phyloP scores from a whole-genome alignment of 2,329 filamentous ascomycete species.

The Macrophomina pseudophaseolina region DNA sequence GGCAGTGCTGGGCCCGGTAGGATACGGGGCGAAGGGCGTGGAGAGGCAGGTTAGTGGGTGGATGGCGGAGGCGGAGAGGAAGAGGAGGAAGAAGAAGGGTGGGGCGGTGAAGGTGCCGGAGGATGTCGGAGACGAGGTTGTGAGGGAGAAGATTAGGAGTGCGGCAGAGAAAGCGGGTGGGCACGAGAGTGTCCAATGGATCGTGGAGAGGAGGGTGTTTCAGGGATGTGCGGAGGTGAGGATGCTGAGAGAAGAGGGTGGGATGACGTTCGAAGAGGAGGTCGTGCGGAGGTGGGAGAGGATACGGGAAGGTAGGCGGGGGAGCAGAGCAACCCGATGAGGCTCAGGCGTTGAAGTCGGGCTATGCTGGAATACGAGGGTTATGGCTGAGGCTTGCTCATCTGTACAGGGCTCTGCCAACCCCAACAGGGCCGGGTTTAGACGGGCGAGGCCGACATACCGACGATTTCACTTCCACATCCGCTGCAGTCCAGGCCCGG shows the following conservation, averaged over 20 bases:
- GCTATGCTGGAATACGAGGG: too few relatives aligned
- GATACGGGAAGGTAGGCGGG: background rate
- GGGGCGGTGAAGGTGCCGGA: background rate
- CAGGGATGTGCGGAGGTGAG: slow-evolving; percentile 3
- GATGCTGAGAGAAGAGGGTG: background rate
- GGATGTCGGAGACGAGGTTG: background rate
- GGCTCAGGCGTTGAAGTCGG: background rate
- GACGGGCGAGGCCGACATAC: too few relatives aligned
- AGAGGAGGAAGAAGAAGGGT: background rate
- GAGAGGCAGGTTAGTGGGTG: background rate
- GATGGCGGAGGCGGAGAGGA: background rate
- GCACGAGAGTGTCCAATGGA: background rate
- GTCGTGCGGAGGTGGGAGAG: background rate
- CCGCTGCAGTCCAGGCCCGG: too few relatives aligned
- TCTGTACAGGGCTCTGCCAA: too few relatives aligned
- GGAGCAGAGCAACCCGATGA: background rate
- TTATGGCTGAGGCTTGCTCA: too few relatives aligned
- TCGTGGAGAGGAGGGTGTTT: background rate
- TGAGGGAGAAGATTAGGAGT: background rate
- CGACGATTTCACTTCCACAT: too few relatives aligned
- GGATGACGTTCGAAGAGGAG: background rate
- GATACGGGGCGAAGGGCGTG: slow-evolving; percentile 4
- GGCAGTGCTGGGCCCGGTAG: background rate
- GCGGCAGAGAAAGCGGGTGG: background rate
- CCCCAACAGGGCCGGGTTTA: too few relatives aligned